Evolutionary conservation across 2,329 filamentous ascomycete species (phyloP), one percentile per base, ranked within the genome.

Genomic region (Fusarium chuoi): DNA sequence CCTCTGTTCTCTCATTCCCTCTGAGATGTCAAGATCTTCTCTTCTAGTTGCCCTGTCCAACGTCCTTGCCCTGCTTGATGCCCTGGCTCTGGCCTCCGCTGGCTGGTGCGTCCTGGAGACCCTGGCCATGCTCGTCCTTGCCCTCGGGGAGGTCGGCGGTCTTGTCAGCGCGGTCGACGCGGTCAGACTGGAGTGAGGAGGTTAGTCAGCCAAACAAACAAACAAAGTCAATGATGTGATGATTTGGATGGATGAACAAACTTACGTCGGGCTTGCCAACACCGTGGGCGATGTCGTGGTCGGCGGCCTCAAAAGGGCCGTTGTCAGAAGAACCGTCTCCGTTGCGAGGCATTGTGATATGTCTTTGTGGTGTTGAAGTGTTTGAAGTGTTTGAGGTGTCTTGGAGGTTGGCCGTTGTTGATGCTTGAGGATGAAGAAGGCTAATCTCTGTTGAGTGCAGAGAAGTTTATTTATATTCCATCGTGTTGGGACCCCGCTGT

Each of bases 281-380:
- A 42, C 87, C 86, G 78, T 88, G 86, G 63, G 81, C 78, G 56
- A 87, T 84, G 79, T 84, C 71, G 71, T 86, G 80, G 64, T 78
- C 78, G 15, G 79, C 76, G 62, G 84, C 83, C 39, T 85, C 76
- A 67, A 83, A 79, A 62, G 82, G 82, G 66, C 84, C 84, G 79
- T 88, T 87, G 79, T 88, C 81, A 64, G 83, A 82, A 71, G 82
- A 82, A 60, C 85, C 85, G 76, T 85, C 84, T 85, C 86, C 86
- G 68, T 85, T 80, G 78, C 85, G 84, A 84, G 86, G 86, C 87
- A 88, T 88, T 66, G 63, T 85, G 78, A 59, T 30, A 30, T 70
- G 33, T 33, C 28, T 60, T 62, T 64, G 63, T 85, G 35, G 44
- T 60, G 48, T 45, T 60, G 55, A 49, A 46, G 28, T 44, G 52